Evolutionary conservation across 2,329 filamentous ascomycete genomes (phyloP).

Genomic region (Fusarium miscanthi): DNA sequence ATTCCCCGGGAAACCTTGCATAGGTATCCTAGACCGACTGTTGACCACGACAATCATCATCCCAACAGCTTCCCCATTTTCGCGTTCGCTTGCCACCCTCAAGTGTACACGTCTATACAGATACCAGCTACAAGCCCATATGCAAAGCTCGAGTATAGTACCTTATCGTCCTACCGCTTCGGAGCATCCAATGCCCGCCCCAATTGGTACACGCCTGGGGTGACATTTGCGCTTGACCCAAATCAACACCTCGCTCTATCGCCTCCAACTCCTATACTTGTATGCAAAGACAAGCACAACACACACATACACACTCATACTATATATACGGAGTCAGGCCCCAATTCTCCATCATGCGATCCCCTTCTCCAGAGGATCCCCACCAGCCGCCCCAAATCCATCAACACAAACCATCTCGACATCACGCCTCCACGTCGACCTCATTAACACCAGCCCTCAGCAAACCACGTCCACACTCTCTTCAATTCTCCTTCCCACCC

Average conservation of each 20-base stretch:
- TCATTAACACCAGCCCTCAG: constrained; percentile 37
- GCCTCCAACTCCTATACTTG: constrained; percentile 18
- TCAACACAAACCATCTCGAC: constrained; percentile 40
- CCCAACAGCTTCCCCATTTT: constrained; percentile 35
- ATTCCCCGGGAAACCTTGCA: constrained; percentile 31
- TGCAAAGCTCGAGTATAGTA: constrained; percentile 27
- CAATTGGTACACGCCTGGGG: constrained; percentile 39
- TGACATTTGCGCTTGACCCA: constrained; percentile 30
- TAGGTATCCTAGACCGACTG: constrained; percentile 34
- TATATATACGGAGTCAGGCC: constrained; percentile 21
- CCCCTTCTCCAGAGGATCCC: constrained; percentile 28
- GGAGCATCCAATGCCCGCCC: constrained; percentile 37
- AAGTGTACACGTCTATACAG: constrained; percentile 27
- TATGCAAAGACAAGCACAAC: constrained; percentile 23
- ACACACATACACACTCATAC: background rate
- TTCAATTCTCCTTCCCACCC: constrained; percentile 62
- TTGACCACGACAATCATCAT: constrained; percentile 35
- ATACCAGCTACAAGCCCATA: constrained; percentile 32
- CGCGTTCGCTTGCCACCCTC: constrained; percentile 37
- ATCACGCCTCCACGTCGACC: constrained; percentile 39
- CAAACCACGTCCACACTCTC: constrained; percentile 50
- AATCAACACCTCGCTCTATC: constrained; percentile 24
- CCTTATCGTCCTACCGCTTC: constrained; percentile 11
- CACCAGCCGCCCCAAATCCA: constrained; percentile 34
- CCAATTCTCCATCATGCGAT: constrained; percentile 30